These are phyloP conservation scores for Verticillium nubilum DNA, from an alignment of 2,329 filamentous ascomycete genomes.

Conservation along the genomic window DNA sequence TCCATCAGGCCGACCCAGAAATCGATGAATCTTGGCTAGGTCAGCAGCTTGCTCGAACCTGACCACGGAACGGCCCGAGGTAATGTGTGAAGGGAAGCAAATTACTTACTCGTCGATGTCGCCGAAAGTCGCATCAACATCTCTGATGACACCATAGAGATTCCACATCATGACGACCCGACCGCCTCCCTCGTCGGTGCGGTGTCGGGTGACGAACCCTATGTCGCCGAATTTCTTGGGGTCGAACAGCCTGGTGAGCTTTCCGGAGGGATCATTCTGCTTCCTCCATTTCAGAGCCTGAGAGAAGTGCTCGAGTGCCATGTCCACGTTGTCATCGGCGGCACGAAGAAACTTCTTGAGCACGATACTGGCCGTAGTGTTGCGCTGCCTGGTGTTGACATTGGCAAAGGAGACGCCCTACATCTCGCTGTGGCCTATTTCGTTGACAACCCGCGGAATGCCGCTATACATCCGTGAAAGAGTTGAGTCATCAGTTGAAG, in stretches of 20 bases:
- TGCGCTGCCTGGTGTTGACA: constrained; percentile 29
- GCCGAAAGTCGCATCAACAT: constrained; percentile 77
- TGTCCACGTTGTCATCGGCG: constrained; percentile 69
- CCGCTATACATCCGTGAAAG: constrained; percentile 41
- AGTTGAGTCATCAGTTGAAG: constrained; percentile 15
- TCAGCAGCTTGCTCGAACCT: neutral
- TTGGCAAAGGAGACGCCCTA: constrained; percentile 71
- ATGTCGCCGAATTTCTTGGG: constrained; percentile 68
- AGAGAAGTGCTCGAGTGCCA: constrained; percentile 71
- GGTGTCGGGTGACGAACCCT: constrained; percentile 75
- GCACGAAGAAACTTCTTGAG: constrained; percentile 92
- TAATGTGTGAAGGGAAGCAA: neutral
- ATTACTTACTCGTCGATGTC: constrained; percentile 68
- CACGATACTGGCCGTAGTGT: constrained; percentile 71
- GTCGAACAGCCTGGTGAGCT: constrained; percentile 60
- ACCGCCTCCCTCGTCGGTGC: constrained; percentile 45
- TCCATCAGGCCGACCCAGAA: constrained; percentile 68
- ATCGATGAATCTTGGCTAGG: neutral
- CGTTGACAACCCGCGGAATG: constrained; percentile 44
- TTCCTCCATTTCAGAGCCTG: constrained; percentile 81
- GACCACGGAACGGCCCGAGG: too few relatives aligned
- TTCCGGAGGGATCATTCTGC: constrained; percentile 59
- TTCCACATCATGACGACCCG: constrained; percentile 80
- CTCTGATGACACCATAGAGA: constrained; percentile 83
- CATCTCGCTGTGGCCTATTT: constrained; percentile 67